Conservation (phyloP, 192 early-diverging fungal species). For the Entomortierella beljakovae region DNA sequence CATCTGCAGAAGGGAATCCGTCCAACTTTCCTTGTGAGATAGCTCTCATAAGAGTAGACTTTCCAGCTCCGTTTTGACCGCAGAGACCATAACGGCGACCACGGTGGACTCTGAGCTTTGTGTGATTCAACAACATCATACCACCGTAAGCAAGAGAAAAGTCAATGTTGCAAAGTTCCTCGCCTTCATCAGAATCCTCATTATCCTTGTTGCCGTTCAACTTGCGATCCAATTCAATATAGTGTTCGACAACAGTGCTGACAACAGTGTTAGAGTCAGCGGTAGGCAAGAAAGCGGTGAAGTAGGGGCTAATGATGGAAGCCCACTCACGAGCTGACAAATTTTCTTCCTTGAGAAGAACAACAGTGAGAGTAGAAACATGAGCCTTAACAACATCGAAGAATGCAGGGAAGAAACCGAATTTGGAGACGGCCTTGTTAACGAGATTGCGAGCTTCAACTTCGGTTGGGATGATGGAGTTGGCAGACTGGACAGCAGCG, state of each 20-base stretch:
- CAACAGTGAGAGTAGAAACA: conserved; percentile 46
- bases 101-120: conserved; percentile 71
- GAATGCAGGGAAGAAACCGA: conserved; percentile 60
- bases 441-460: conserved; percentile 62
- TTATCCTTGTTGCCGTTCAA: conserved; percentile 55
- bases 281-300: conserved; percentile 68
- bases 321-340: conserved; percentile 59
- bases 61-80: conserved; percentile 87
- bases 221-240: conserved; percentile 61
- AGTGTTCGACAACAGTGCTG: conserved; percentile 63
- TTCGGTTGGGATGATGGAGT: conserved; percentile 46
- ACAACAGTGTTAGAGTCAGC: conserved; percentile 65
- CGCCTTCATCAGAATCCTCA: conserved; percentile 64
- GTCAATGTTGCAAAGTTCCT: conserved; percentile 78
- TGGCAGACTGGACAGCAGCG: conserved; percentile 18
- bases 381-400: conserved; percentile 61
- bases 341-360: conserved; percentile 62
- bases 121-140: conserved; percentile 83
- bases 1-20: conserved; percentile 73
- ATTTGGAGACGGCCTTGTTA: conserved; percentile 55
- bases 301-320: conserved; percentile 67
- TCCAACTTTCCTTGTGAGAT: conserved; percentile 86
- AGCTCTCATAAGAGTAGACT: conserved; percentile 87
- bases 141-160: conserved; percentile 88
- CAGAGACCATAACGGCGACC: conserved; percentile 86